Evolutionary conservation across 108 stramenopile genomes (phyloP), one percentile per base, ranked within the genome.

Genomic region (Tribonema minus): DNA sequence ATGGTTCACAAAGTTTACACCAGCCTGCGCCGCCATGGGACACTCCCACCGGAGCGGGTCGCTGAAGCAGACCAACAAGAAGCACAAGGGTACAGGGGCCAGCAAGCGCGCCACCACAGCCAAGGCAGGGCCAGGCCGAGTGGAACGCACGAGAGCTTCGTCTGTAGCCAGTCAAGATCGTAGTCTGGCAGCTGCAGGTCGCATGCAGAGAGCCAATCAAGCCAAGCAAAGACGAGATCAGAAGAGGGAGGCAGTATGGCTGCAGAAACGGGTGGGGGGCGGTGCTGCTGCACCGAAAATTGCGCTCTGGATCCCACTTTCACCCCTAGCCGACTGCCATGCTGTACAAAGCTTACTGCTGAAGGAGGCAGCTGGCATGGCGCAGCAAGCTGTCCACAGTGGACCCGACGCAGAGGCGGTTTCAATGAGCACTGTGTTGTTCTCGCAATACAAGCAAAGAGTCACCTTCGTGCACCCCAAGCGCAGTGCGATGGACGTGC

Each of bases 281-380:
- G 70, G 69, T 26, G 76, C 3, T 15, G 74, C 64, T 30, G 80
- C 88, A 41, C 93, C 95, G 2, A 82, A 91, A 61, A 71, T 96
- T n/a, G 91, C 93, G 34, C 93, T 92, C 20, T 92, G 94, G 64
- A 84, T 96, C 33, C 89, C 89, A 25, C 73, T 96, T 41, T 90
- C 88, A 5, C 87, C 88, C 4, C 33, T 37, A 1, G 90, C 88
- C 36, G 75, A 70, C 5, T 66, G 34, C 12, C 68, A 71, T 36
- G 38, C 85, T 29, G 93, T 94, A 73, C 91, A 93, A 73, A 71
- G 68, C 66, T 73, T 37, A 36, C 88, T 67, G 67, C 85, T 70
- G 64, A 78, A 27, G 69, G 39, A 59, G 90, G 88, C 9, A 85
- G 87, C 85, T 41, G 77, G 25, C 68, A 88, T 7, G 62, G 88